phyloP scores from a whole-genome alignment of 768 basidiomycete genomes.

The Dacryopinax spathularia region DNA sequence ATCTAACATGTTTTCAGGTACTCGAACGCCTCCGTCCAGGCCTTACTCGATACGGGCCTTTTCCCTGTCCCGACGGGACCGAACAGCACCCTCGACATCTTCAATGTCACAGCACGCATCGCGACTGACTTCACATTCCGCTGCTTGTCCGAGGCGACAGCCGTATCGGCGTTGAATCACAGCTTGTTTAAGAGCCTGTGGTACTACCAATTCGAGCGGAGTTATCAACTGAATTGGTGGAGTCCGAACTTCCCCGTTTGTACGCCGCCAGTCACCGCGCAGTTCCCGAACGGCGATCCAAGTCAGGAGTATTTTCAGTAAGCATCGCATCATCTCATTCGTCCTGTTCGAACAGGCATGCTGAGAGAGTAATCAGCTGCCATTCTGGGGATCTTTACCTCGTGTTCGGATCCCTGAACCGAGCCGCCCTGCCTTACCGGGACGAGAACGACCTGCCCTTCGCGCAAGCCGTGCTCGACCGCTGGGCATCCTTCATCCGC shows the following conservation, averaged over 20 bases:
- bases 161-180: slow-evolving; percentile 31
- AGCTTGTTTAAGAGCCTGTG: slow-evolving; percentile 31
- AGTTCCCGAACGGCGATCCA: slow-evolving; percentile 35
- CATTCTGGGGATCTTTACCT: slow-evolving; percentile 16
- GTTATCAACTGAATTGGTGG: slow-evolving; percentile 21
- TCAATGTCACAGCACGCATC: slow-evolving; percentile 34
- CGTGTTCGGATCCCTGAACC: slow-evolving; percentile 27
- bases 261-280: slow-evolving; percentile 29
- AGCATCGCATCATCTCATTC: not conserved
- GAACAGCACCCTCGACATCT: slow-evolving; percentile 30
- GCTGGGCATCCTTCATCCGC: slow-evolving; percentile 36
- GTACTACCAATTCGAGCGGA: slow-evolving; percentile 28
- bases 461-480: slow-evolving; percentile 31
- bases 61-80: slow-evolving; percentile 29
- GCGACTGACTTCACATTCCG: slow-evolving; percentile 35
- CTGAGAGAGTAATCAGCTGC: slow-evolving; percentile 4
- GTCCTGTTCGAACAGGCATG: not conserved
- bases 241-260: slow-evolving; percentile 32
- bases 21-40: not conserved
- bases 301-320: slow-evolving; percentile 36
- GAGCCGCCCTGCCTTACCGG: slow-evolving; percentile 30
- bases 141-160: slow-evolving; percentile 38
- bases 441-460: slow-evolving; percentile 35
- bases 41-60: slow-evolving; percentile 21
- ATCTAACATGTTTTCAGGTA: not conserved